Percentiles rank a stretch among this genome's conserved stretches.
Conservation (phyloP, 805 yeast genomes). For the Pichia paraexigua region DNA sequence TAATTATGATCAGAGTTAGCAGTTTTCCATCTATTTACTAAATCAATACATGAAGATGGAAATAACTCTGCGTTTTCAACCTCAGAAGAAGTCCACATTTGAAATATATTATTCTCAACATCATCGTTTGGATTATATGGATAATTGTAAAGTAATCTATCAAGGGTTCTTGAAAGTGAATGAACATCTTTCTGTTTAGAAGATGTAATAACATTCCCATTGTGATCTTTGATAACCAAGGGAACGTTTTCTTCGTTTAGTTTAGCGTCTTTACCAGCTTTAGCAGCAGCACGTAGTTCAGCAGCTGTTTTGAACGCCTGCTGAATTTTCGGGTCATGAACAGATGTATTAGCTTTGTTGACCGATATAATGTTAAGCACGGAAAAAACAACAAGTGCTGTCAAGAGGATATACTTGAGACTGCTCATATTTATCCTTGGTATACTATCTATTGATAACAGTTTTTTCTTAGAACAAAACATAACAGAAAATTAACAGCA, state of each 20-base stretch:
- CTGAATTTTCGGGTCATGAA: conserved; percentile 3
- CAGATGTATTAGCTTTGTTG: conserved; percentile 1
- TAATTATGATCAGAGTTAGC: conserved; percentile 25
- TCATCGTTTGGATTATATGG: conserved; percentile 21
- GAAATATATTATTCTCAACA: conserved; percentile 26
- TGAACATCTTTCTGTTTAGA: conserved; percentile 23
- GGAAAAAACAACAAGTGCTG: conserved; percentile 8
- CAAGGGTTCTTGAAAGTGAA: conserved; percentile 24
- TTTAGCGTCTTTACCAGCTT: not conserved
- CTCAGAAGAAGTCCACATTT: conserved; percentile 21
- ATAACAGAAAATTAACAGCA: not conserved
- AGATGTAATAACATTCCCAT: conserved; percentile 5
- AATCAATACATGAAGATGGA: conserved; percentile 21
- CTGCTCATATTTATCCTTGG: not conserved
- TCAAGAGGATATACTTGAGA: conserved; percentile 4
- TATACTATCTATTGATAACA: too few relatives aligned
- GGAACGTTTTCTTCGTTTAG: not conserved
- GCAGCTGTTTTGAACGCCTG: conserved; percentile 6
- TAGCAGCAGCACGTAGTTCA: not conserved
- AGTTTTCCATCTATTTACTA: conserved; percentile 28
- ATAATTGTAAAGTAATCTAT: conserved; percentile 23
- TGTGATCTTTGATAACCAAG: not conserved
- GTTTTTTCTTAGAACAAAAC: not conserved
- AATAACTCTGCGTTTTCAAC: conserved; percentile 14
- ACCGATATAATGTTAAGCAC: conserved; percentile 8